These are phyloP conservation scores for Hymenoscyphus scutula DNA, from an alignment of 2,329 filamentous ascomycete genomes.

Conservation along the genomic window DNA sequence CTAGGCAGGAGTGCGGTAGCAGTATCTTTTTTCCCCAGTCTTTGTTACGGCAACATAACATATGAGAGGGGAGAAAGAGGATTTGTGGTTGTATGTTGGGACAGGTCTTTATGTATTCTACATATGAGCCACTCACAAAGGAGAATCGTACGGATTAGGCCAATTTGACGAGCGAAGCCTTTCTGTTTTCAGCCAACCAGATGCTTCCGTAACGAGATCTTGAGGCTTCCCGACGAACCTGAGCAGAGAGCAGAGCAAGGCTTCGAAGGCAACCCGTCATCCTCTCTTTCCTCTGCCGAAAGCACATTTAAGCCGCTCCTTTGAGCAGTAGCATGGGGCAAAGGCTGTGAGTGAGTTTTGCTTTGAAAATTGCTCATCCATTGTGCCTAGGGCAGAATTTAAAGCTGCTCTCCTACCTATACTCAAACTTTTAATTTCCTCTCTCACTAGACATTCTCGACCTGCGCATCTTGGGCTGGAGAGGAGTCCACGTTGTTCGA, in stretches of 20 bases:
- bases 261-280: neutral
- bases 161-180: constrained; percentile 24
- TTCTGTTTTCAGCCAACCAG: constrained; percentile 34
- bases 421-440: neutral
- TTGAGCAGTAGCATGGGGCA: neutral
- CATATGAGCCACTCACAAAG: constrained; percentile 20
- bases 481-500: neutral
- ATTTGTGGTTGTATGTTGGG: constrained; percentile 14
- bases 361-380: constrained; percentile 4
- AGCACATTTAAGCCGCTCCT: constrained; percentile 13
- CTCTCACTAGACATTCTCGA: neutral
- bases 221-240: constrained; percentile 10
- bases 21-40: constrained; percentile 16
- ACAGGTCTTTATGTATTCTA: constrained; percentile 35
- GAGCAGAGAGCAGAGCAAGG: constrained; percentile 5
- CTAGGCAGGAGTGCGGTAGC: constrained; percentile 15
- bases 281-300: neutral
- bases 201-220: constrained; percentile 28
- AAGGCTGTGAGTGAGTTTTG: neutral
- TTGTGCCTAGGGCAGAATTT: constrained; percentile 8
- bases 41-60: constrained; percentile 31
- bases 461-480: neutral
- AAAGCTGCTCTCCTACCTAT: constrained; percentile 2
- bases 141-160: constrained; percentile 27
- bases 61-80: constrained; percentile 29